Base-by-base conservation (phyloP, 177 flowering plant species). In the Tripterygium wilfordii region DNA sequence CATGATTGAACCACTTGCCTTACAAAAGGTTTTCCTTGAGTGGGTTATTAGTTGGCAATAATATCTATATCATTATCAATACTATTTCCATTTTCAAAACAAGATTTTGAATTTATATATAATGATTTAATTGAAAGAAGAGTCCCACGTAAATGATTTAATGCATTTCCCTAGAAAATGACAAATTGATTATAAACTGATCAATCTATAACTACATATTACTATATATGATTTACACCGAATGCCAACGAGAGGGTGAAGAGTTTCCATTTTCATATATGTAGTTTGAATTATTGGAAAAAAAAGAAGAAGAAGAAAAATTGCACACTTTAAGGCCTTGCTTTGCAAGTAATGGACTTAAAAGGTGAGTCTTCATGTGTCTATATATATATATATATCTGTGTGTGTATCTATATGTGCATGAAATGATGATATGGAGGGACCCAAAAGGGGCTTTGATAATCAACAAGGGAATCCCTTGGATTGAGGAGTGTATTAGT, bases 371-470 rank as follows among this genome's bases (percentile, higher is more conserved):
- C 67, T 58, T 55, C 39, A 41, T 26, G 36, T 44, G n/a, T n/a
- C n/a, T n/a, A n/a, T n/a, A n/a, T n/a, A n/a, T n/a, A n/a, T n/a
- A n/a, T n/a, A n/a, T n/a, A n/a, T n/a, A n/a, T n/a, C n/a, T n/a
- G n/a, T n/a, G n/a, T n/a, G n/a, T n/a, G n/a, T n/a, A n/a, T n/a
- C n/a, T n/a, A n/a, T 42, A 54, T 60, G 54, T 70, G 77, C 78
- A 75, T 59, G 79, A 62, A 70, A 75, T 78, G 74, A 69, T 68
- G 57, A 51, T 24, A 66, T 60, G 63, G 58, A 41, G 68, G 71
- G 70, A 53, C 73, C 63, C 72, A 42, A 26, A 27, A 10, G 49
- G 39, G 38, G 26, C 29, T 42, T 42, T 55, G 49, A 61, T 63
- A 57, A 63, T 58, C n/a, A 49, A 49, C 43, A 57, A 23, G 10